Conservation (phyloP, 2,329 filamentous ascomycete genomes). For the Phymatotrichopsis omnivora region DNA sequence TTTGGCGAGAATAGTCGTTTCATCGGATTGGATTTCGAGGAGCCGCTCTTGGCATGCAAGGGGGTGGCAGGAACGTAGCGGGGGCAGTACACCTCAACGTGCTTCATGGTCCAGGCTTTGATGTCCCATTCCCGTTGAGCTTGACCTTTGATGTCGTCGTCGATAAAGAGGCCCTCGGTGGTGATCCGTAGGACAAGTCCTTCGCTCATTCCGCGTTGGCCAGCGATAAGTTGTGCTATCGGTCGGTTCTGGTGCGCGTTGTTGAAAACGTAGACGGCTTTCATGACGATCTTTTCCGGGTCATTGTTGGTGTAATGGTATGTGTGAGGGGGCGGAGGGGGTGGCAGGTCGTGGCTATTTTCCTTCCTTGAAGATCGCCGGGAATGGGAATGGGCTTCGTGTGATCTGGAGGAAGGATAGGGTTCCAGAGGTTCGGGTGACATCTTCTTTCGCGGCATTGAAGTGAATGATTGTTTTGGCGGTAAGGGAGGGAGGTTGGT, state of each 20-base stretch:
- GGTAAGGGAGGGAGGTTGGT: conserved; percentile 32
- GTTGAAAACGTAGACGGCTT: conserved; percentile 85
- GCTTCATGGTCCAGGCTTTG: conserved; percentile 93
- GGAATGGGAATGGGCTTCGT: conserved; percentile 28
- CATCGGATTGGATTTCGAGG: conserved; percentile 19
- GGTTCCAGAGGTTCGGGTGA: conserved; percentile 29
- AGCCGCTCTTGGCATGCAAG: conserved; percentile 5
- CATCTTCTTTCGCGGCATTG: conserved; percentile 33
- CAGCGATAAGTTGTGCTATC: conserved; percentile 77
- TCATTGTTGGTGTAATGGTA: conserved; percentile 56
- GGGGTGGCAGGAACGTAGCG: conserved; percentile 43
- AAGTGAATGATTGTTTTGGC: conserved; percentile 39
- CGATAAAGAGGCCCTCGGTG: conserved; percentile 90
- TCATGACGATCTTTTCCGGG: conserved; percentile 91
- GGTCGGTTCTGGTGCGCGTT: conserved; percentile 83
- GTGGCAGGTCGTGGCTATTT: conserved; percentile 33
- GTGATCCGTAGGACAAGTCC: conserved; percentile 85
- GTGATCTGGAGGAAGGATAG: conserved; percentile 10
- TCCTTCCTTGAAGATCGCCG: conserved; percentile 19
- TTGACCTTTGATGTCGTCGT: conserved; percentile 83
- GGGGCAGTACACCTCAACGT: conserved; percentile 78
- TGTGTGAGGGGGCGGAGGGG: conserved; percentile 41
- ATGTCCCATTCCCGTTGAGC: conserved; percentile 98
- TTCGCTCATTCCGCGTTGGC: conserved; percentile 76
- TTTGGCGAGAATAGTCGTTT: conserved; percentile 22